Conservation (phyloP, 2,329 filamentous ascomycete genomes). For the Escovopsis sp. region DNA sequence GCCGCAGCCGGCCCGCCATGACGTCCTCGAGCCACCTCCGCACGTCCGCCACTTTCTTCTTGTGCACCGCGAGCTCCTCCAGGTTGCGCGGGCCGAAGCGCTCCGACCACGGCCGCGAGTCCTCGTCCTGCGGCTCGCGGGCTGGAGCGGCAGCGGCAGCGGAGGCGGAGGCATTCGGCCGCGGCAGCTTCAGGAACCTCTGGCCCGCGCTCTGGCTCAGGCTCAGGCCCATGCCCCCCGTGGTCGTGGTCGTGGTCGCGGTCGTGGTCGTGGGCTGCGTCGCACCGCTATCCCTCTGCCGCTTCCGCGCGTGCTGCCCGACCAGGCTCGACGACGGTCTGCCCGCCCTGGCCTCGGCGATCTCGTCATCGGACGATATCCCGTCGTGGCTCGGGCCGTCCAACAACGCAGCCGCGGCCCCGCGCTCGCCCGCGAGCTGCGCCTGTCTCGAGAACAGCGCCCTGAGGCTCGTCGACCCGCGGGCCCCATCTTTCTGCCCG, state of each 20-base stretch:
- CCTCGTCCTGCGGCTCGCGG: slow-evolving; percentile 26
- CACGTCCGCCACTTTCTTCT: slow-evolving; percentile 83
- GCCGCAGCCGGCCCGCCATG: slow-evolving; percentile 45
- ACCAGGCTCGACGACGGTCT: slow-evolving; percentile 34
- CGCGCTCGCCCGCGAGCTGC: slow-evolving; percentile 23
- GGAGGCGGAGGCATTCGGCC: slow-evolving; percentile 9
- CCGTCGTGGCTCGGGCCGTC: slow-evolving; percentile 38
- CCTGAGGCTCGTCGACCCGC: slow-evolving; percentile 35
- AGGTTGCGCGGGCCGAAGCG: slow-evolving; percentile 61
- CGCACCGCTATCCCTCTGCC: slow-evolving; percentile 25
- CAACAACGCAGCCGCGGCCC: slow-evolving; percentile 5
- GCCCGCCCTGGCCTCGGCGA: slow-evolving; percentile 34
- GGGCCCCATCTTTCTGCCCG: slow-evolving; percentile 1
- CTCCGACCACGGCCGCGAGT: slow-evolving; percentile 73
- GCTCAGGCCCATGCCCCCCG: slow-evolving; percentile 7
- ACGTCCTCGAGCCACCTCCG: slow-evolving; percentile 68
- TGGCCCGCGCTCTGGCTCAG: slow-evolving; percentile 25
- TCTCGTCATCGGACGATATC: slow-evolving; percentile 47
- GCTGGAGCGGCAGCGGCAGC: no score
- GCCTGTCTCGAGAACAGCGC: slow-evolving; percentile 48
- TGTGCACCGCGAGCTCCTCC: slow-evolving; percentile 84
- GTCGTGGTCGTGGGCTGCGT: slow-evolving; percentile 8
- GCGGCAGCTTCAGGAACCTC: slow-evolving; percentile 34
- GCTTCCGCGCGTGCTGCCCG: slow-evolving; percentile 39
- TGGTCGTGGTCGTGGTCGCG: slow-evolving; percentile 5